These are phyloP conservation scores for Vitis hybrid DNA, from an alignment of 177 flowering plant genomes.

Conservation along the genomic window DNA sequence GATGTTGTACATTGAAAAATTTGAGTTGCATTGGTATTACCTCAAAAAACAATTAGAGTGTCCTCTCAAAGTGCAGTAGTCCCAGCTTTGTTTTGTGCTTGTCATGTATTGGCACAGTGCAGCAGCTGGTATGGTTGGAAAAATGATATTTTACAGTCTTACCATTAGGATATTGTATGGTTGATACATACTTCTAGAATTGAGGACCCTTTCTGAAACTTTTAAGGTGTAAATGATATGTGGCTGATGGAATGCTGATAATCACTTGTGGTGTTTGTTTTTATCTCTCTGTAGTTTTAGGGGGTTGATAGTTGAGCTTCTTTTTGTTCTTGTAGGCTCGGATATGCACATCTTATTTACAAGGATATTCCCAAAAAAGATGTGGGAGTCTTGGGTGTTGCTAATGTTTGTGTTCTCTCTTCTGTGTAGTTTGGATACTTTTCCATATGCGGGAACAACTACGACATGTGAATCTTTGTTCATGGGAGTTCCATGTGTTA, in stretches of 20 bases:
- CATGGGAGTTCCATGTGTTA: constrained; percentile 99
- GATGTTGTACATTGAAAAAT: neutral
- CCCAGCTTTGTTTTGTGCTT: neutral
- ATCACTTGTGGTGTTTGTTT: neutral
- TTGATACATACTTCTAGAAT: neutral
- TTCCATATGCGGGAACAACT: constrained; percentile 98
- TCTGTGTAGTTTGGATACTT: constrained; percentile 85
- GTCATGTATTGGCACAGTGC: neutral
- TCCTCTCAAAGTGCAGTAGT: neutral
- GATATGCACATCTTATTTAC: neutral
- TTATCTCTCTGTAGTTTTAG: neutral
- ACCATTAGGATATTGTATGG: neutral
- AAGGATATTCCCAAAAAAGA: neutral
- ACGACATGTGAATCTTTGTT: constrained; percentile 96
- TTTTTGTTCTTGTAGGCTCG: neutral
- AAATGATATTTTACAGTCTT: neutral
- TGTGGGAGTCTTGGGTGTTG: neutral
- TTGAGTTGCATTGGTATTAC: neutral
- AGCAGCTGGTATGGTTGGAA: neutral
- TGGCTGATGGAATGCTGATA: neutral
- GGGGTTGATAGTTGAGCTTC: neutral
- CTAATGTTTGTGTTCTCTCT: neutral
- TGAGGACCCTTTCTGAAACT: neutral
- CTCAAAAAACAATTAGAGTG: too few relatives aligned
- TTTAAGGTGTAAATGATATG: neutral